phyloP scores from a whole-genome alignment of 2,329 filamentous ascomycete species.

The Aspergillus hortae region DNA sequence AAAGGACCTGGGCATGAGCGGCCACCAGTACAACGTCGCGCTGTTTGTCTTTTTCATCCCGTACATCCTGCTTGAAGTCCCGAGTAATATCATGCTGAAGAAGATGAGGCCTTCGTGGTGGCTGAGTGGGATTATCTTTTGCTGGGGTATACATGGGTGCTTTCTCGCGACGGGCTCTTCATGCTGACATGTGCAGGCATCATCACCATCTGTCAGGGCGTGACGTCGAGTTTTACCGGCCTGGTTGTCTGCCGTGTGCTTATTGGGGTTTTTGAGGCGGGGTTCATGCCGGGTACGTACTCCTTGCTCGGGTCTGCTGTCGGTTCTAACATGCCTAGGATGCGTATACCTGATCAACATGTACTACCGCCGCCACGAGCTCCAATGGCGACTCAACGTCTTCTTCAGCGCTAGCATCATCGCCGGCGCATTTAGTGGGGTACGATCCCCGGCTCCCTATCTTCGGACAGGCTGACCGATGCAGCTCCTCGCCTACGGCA shows the following conservation, averaged over 20 bases:
- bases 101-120: constrained; percentile 40
- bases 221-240: constrained; percentile 39
- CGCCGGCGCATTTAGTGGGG: constrained; percentile 39
- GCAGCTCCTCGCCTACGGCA: constrained; percentile 41
- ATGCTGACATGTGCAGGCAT: constrained; percentile 26
- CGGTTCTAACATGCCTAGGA: constrained; percentile 11
- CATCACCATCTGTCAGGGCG: constrained; percentile 42
- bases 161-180: not conserved
- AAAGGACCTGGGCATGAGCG: constrained; percentile 41
- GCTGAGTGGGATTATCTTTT: constrained; percentile 42
- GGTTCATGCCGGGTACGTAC: constrained; percentile 33
- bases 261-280: constrained; percentile 36
- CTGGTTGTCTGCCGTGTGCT: constrained; percentile 35
- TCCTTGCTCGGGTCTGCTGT: not conserved
- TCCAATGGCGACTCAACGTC: constrained; percentile 38
- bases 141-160: constrained; percentile 29
- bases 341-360: constrained; percentile 34
- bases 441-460: constrained; percentile 14
- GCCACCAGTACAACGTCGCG: constrained; percentile 41
- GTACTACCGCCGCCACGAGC: constrained; percentile 37
- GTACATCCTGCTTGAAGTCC: constrained; percentile 46
- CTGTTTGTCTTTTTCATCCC: constrained; percentile 46
- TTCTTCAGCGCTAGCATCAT: constrained; percentile 36
- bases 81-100: constrained; percentile 47
- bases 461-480: not conserved